Evolutionary conservation across 352 stramenopile genomes (phyloP).

Genomic region (Phytopythium ostracodes): DNA sequence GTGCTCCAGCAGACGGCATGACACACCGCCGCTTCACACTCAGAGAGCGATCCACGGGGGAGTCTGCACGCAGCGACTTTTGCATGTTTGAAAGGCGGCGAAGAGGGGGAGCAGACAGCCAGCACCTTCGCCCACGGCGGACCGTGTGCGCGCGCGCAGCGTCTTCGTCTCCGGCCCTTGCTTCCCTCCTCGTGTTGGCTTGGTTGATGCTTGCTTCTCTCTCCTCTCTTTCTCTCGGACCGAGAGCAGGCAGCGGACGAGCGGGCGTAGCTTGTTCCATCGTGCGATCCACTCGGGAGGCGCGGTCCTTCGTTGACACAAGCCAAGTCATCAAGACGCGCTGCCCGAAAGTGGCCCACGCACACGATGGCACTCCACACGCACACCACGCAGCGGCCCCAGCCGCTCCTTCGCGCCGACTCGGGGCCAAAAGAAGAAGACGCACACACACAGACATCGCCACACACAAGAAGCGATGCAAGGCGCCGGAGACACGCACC

Average conservation of each 20-base stretch:
- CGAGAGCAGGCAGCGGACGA: background rate
- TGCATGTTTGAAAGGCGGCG: conserved; percentile 71
- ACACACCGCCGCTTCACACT: conserved; percentile 41
- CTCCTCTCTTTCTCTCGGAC: background rate
- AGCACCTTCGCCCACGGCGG: background rate
- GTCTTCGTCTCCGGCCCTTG: background rate
- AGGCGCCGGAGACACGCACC: background rate
- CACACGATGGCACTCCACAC: conserved; percentile 8
- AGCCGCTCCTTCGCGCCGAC: background rate
- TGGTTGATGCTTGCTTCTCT: background rate
- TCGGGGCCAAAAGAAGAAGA: background rate
- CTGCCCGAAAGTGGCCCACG: background rate
- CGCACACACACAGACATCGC: conserved; percentile 8
- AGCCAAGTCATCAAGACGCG: conserved; percentile 2
- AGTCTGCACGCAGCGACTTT: conserved; percentile 90
- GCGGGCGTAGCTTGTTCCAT: conserved; percentile 1
- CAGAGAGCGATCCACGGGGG: conserved; percentile 35
- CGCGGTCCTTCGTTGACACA: background rate
- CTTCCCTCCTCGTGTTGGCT: background rate
- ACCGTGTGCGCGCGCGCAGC: background rate
- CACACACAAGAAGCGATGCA: background rate
- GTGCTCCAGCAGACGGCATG: conserved; percentile 63
- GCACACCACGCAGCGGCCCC: conserved; percentile 10
- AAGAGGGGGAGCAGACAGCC: background rate
- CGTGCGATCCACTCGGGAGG: background rate